A percentile compares a stretch with the other conserved stretches of the same genome.
Conservation (phyloP, 208 protist species). For the Trypanosoma caninum region DNA sequence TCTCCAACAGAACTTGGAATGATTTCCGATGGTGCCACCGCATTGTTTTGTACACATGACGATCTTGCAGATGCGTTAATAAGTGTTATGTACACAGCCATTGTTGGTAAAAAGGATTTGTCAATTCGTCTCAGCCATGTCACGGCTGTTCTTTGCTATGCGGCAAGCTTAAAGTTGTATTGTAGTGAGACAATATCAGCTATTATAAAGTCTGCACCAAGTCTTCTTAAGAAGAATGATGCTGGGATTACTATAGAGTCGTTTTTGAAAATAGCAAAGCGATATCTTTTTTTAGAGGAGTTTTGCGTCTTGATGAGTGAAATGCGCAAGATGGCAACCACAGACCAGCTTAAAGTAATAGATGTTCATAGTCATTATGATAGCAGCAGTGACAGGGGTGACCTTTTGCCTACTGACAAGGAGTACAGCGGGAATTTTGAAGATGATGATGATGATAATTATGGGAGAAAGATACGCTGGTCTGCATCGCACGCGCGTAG, state of each 20-base stretch:
- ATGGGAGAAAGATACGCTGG: background rate
- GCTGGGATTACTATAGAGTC: background rate
- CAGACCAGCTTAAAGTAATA: conserved; percentile 7
- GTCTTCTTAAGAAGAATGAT: conserved; percentile 21
- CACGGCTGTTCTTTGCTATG: conserved; percentile 14
- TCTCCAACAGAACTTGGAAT: conserved; percentile 55
- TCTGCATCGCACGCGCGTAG: conserved; percentile 1
- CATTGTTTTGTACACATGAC: conserved; percentile 27
- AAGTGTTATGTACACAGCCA: conserved; percentile 24
- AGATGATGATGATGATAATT: background rate
- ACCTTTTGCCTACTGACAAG: no score
- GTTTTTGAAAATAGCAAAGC: conserved; percentile 3
- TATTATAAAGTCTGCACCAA: background rate
- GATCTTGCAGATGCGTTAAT: conserved; percentile 41
- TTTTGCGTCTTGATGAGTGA: conserved; percentile 3
- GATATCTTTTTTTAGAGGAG: background rate
- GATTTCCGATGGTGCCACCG: conserved; percentile 43
- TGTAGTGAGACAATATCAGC: conserved; percentile 9
- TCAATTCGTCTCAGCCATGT: conserved; percentile 13
- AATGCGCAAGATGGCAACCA: conserved; percentile 8
- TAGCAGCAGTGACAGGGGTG: no score
- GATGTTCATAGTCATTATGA: background rate
- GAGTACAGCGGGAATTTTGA: background rate
- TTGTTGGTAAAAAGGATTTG: background rate
- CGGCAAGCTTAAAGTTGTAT: conserved; percentile 5